Evolutionary conservation across 2,329 filamentous ascomycete genomes (phyloP), one percentile per base, ranked within the genome.

Genomic region (Botrytis elliptica): DNA sequence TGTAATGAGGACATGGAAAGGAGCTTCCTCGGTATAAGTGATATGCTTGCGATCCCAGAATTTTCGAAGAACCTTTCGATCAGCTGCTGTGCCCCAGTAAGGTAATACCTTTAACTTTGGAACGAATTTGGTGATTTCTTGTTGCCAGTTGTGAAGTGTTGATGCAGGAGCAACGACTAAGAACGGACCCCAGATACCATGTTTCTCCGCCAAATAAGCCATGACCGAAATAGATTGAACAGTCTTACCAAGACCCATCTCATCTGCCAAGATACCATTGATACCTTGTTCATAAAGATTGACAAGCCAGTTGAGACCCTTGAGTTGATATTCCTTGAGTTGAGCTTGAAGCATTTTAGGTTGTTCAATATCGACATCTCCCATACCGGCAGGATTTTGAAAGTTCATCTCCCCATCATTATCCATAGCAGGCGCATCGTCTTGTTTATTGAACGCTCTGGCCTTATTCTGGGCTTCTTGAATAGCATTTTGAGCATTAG

Each of bases 341-440:
- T 97, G 93, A 70, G 95, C 93, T 76, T 93, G 95, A 80, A 99
- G 89, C 84, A 98, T 90, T 83, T 94, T 97, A 14, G 96, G 96
- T 82, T 99, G 96, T 76, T 95, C 91, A 73, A 99, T 94, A 80
- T 97, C 93, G 77, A 97, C 94, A 79, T 96, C 95, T 79, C 95
- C 95, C 79, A 99, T 88, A 80, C 95, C 96, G 6, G 95, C 96
- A 0, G 96, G 96, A 82, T 99, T 98, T 84, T 99, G 96, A 86
- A 99, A 99, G 85, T 99, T 99, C 92, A 99, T 93, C 84, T 99
- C 96, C 79, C 95, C 95, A 80, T 98, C 95, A 74, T 98, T 94
- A 77, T 96, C 92, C 82, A 92, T 90, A 74, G 89, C 89, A 80
- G 90, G 89, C 70, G 89, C 86, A 70, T 86, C 85, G 63, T 90